Percentiles rank a stretch among this genome's conserved stretches.
Evolutionary conservation across 2,329 filamentous ascomycete species (phyloP).

Genomic region (Hymenoscyphus repandus): DNA sequence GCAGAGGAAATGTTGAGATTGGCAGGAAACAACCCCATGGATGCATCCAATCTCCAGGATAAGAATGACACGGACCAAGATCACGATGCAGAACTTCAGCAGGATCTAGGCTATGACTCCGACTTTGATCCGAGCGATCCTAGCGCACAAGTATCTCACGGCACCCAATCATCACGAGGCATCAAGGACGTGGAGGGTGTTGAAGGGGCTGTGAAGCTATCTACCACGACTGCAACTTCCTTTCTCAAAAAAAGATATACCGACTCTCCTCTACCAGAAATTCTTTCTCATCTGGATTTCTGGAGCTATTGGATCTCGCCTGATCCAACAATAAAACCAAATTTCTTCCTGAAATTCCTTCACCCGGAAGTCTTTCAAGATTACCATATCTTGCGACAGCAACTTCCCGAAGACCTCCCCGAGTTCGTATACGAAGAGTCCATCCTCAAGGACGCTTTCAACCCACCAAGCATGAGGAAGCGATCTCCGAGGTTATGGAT

Average conservation of each 20-base stretch:
- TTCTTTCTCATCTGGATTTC: slow-evolving; percentile 21
- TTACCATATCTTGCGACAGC: slow-evolving; percentile 45
- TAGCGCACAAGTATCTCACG: slow-evolving; percentile 17
- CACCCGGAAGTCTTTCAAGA: slow-evolving; percentile 52
- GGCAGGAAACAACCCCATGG: slow-evolving; percentile 13
- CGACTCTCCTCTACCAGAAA: slow-evolving; percentile 11
- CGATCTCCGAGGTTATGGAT: slow-evolving; percentile 53
- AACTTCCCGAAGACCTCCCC: slow-evolving; percentile 42
- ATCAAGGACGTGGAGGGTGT: slow-evolving; percentile 17
- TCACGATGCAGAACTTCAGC: slow-evolving; percentile 27
- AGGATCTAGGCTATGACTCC: slow-evolving; percentile 24
- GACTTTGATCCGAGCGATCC: slow-evolving; percentile 27
- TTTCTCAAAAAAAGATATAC: slow-evolving; percentile 9
- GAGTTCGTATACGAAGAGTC: slow-evolving; percentile 40
- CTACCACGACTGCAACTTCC: slow-evolving; percentile 7
- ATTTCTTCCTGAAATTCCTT: slow-evolving; percentile 46
- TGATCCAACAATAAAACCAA: slow-evolving; percentile 36
- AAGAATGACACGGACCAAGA: slow-evolving; percentile 12
- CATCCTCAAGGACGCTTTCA: slow-evolving; percentile 46
- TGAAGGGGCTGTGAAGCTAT: slow-evolving; percentile 14
- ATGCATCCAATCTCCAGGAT: slow-evolving; percentile 16
- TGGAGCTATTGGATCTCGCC: slow-evolving; percentile 26
- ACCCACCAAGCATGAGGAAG: slow-evolving; percentile 52
- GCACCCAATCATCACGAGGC: slow-evolving; percentile 12
- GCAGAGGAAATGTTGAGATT: slow-evolving; percentile 23